Conservation (phyloP, 768 basidiomycete species). For the Termitomyces bulborhizus region DNA sequence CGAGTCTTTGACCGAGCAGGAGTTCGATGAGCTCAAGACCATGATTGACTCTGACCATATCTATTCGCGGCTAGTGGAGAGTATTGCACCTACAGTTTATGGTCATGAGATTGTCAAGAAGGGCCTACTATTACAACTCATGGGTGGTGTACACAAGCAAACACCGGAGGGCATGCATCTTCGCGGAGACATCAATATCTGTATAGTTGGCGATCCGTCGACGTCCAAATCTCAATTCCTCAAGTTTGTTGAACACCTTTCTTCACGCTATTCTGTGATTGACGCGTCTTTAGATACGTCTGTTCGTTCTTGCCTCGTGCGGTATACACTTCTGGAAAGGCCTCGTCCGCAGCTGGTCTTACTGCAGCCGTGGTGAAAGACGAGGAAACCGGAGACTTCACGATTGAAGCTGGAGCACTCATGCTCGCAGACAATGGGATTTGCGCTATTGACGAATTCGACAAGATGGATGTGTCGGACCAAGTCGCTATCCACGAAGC, state of each 20-base stretch:
- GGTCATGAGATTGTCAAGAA: slow-evolving; percentile 99
- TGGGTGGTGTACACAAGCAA: slow-evolving; percentile 98
- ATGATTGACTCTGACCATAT: slow-evolving; percentile 97
- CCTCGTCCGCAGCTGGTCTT: slow-evolving; percentile 96
- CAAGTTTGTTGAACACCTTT: slow-evolving; percentile 54
- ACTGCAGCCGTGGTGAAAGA: slow-evolving; percentile 98
- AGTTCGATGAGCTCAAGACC: slow-evolving; percentile 87
- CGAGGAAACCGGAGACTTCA: slow-evolving; percentile 98
- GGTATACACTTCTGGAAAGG: slow-evolving; percentile 99
- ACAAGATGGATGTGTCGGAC: slow-evolving; percentile 99
- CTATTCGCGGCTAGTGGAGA: slow-evolving; percentile 87
- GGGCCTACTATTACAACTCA: slow-evolving; percentile 88
- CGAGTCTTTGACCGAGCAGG: slow-evolving; percentile 83
- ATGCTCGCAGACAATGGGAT: slow-evolving; percentile 99
- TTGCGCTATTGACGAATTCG: slow-evolving; percentile 99
- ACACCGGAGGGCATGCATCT: slow-evolving; percentile 95
- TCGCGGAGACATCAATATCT: slow-evolving; percentile 98
- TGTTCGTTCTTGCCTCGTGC: slow-evolving; percentile 97
- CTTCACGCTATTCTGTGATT: not conserved
- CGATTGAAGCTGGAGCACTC: slow-evolving; percentile 97
- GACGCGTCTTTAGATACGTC: slow-evolving; percentile 62
- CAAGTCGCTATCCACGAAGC: slow-evolving; percentile 99
- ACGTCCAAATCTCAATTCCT: slow-evolving; percentile 99
- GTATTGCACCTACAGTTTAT: slow-evolving; percentile 96
- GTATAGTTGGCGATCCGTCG: slow-evolving; percentile 94